Evolutionary conservation across 2,329 filamentous ascomycete genomes (phyloP).

Genomic region (Trichoderma harzianum): DNA sequence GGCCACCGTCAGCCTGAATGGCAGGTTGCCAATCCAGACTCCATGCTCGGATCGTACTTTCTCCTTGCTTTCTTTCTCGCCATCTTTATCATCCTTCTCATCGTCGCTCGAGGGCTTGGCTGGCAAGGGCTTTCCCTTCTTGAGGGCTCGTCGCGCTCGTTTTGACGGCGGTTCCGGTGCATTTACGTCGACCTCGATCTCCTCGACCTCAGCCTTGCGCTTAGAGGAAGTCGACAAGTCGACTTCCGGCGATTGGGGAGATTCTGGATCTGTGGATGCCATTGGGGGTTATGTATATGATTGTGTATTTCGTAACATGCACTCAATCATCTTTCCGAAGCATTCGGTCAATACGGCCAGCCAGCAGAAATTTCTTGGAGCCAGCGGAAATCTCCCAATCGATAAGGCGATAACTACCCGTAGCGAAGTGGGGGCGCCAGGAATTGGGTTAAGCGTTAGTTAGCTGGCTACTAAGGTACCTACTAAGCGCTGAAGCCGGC

Average conservation of each 20-base stretch:
- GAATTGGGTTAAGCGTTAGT: not conserved
- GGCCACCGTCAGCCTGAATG: slow-evolving; percentile 73
- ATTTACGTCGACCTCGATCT: slow-evolving; percentile 84
- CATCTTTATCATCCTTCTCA: slow-evolving; percentile 34
- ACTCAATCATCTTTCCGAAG: not conserved
- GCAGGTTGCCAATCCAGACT: slow-evolving; percentile 94
- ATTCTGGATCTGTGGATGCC: slow-evolving; percentile 18
- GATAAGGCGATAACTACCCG: slow-evolving; percentile 20
- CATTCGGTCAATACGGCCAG: not conserved
- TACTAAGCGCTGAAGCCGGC: not conserved
- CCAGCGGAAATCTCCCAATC: not conserved
- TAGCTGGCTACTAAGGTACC: too few species aligned
- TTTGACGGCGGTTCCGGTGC: slow-evolving; percentile 95
- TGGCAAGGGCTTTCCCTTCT: slow-evolving; percentile 69
- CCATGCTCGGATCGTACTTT: slow-evolving; percentile 72
- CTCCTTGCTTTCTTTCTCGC: slow-evolving; percentile 41
- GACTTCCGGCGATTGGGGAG: slow-evolving; percentile 4
- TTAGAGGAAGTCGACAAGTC: slow-evolving; percentile 42
- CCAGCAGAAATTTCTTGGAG: slow-evolving; percentile 16
- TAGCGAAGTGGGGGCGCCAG: not conserved
- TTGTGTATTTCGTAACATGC: not conserved
- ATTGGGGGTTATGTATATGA: slow-evolving; percentile 4
- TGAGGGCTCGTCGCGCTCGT: slow-evolving; percentile 82
- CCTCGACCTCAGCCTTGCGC: slow-evolving; percentile 66
- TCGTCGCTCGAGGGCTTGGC: slow-evolving; percentile 38